Percentiles rank a stretch among this genome's conserved stretches.
These are phyloP conservation scores for Erysimum cheiri DNA, from an alignment of 441 rosid genomes.

Conservation along the genomic window DNA sequence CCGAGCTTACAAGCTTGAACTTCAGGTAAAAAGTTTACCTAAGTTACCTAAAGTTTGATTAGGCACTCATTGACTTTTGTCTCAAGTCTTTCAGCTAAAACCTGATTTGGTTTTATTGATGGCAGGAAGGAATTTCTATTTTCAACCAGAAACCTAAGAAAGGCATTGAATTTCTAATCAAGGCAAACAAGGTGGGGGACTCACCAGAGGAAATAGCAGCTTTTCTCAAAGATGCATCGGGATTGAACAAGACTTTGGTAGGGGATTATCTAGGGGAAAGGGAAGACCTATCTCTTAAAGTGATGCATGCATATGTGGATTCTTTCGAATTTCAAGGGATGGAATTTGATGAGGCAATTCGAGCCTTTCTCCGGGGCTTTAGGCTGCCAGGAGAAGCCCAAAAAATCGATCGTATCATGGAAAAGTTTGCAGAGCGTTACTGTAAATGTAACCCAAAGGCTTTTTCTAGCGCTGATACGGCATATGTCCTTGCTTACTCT, in stretches of 20 bases:
- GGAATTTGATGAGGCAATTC: conserved; percentile 98
- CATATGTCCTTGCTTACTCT: conserved; percentile 98
- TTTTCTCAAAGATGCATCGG: conserved; percentile 94
- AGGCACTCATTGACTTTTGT: conserved; percentile 16
- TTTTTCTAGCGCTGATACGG: conserved; percentile 97
- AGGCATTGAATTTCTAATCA: conserved; percentile 96
- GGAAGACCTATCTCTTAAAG: conserved; percentile 91
- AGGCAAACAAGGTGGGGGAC: conserved; percentile 94
- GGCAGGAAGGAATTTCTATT: conserved; percentile 99
- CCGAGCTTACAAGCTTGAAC: conserved; percentile 99
- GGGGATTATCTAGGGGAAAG: conserved; percentile 99
- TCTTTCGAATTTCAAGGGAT: conserved; percentile 89
- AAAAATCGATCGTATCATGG: conserved; percentile 98
- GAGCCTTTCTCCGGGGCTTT: conserved; percentile 86
- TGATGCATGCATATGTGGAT: conserved; percentile 98
- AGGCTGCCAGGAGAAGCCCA: conserved; percentile 99
- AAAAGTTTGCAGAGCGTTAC: conserved; percentile 95
- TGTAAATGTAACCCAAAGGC: conserved; percentile 96
- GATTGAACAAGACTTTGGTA: conserved; percentile 82
- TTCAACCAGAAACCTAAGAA: conserved; percentile 96
- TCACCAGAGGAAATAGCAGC: conserved; percentile 96
- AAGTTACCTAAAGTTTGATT: conserved; percentile 19
- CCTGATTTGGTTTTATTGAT: conserved; percentile 53
- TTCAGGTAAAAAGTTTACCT: conserved; percentile 62
- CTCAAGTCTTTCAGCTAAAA: conserved; percentile 37